Evolutionary conservation across 2,329 filamentous ascomycete species (phyloP), one percentile per base, ranked within the genome.

Genomic region (Emergomyces africanus): DNA sequence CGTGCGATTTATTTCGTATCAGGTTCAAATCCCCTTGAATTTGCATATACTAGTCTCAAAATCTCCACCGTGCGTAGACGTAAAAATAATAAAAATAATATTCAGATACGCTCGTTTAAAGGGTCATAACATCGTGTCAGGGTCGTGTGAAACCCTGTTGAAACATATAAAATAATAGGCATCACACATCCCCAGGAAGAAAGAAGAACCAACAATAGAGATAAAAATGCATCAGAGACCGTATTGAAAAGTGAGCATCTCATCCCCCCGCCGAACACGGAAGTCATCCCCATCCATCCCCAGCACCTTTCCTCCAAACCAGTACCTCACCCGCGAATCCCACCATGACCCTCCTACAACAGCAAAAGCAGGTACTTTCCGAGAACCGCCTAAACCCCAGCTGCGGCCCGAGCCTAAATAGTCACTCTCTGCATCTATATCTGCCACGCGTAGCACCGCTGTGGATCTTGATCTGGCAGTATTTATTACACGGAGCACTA

Each of bases 201-300:
- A 14, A 25, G 23, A 25, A 46, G 15, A 12, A 35, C 30, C 6
- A 28, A 8, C 15, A 30, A 18, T 18, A 49, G 2, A 4, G n/a
- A 33, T 10, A 51, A 35, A 35, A 61, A 46, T 1, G 44, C 2
- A 48, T 48, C 23, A 48, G 44, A 63, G 49, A 1, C 62, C 62
- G 54, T 63, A 65, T 37, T 35, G 37, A 62, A 63, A 65, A n/a
- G 61, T 63, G 39, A 64, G 20, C 50, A 54, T 50, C 35, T 65
- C 64, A 54, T 65, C 62, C 41, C 62, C 64, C 25, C 60, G 61
- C 41, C 61, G 54, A 33, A 54, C 46, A 14, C 41, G 51, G 14
- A 44, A 35, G n/a, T 60, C 60, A 42, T 61, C 54, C 25, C 28
- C 50, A 49, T 54, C 58, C 60, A 65, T 59, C 10, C 60, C 50